phyloP scores from a whole-genome alignment of 345 rosid genomes.

The Ceriops decandra region DNA sequence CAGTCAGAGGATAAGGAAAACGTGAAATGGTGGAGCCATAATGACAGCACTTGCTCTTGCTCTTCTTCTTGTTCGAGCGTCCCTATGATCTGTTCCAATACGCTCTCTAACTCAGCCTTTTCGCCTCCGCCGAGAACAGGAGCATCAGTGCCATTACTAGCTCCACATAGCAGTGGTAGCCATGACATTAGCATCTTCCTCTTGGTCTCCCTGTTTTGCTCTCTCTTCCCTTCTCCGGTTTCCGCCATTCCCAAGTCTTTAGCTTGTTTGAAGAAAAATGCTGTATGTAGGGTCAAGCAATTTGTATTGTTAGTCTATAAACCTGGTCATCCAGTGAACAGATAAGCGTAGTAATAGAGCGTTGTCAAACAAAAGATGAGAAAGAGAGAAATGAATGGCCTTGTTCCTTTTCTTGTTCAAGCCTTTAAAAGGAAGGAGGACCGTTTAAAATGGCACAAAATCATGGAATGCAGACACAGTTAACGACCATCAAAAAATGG shows the following conservation, averaged over 20 bases:
- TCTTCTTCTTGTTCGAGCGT: slow-evolving; percentile 49
- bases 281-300: slow-evolving; percentile 27
- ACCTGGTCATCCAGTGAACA: too few relatives aligned
- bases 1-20: slow-evolving; percentile 66
- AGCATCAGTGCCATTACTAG: slow-evolving; percentile 60
- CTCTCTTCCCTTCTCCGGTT: slow-evolving; percentile 35
- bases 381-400: too few relatives aligned
- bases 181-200: slow-evolving; percentile 66
- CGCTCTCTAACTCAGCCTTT: slow-evolving; percentile 49
- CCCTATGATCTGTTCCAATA: slow-evolving; percentile 56
- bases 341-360: too few relatives aligned
- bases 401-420: too few relatives aligned
- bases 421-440: too few relatives aligned
- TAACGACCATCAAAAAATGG: too few relatives aligned
- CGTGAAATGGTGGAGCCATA: slow-evolving; percentile 87
- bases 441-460: too few relatives aligned
- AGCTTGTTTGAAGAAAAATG: slow-evolving; percentile 70
- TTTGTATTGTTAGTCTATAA: not conserved
- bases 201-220: slow-evolving; percentile 36
- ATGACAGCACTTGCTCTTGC: slow-evolving; percentile 66
- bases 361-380: too few relatives aligned
- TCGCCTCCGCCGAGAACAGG: slow-evolving; percentile 54
- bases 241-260: slow-evolving; percentile 39
- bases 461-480: too few relatives aligned
- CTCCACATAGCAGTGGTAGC: slow-evolving; percentile 76